Evolutionary conservation across 2,329 filamentous ascomycete genomes (phyloP), one percentile per base, ranked within the genome.

Genomic region (Nemania diffusa): DNA sequence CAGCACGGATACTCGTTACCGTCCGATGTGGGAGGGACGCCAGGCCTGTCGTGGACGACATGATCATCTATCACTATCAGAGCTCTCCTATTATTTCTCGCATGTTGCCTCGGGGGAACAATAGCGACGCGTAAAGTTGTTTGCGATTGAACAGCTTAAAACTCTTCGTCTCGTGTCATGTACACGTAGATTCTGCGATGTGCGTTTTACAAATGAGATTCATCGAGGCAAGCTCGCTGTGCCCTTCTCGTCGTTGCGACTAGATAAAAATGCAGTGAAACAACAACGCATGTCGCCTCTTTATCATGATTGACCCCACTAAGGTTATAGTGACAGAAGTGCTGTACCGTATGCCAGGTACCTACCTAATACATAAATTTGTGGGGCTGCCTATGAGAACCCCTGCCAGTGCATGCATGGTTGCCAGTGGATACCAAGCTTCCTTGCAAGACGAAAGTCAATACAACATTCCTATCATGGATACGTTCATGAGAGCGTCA

Each of bases 1-100:
- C 81, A 64, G 80, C 77, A 68, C 86, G 84, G 72, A 90, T 89
- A 78, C 80, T 88, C 61, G 87, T 83, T 57, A 90, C 84, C 70
- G 83, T 84, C 66, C 87, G 84, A 76, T 90, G 88, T 62, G 87
- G 82, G 64, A 88, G 83, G 57, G 80, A 79, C 42, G 67, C 32
- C 44, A 81, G 76, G 57, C 78, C 81, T 69, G 79, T 71, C 46
- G 75, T 77, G 55, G 83, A 83, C 64, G 84, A 81, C 84, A 86
- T 86, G 51, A 34, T 65, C 57, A 37, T n/a, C n/a, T n/a, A n/a
- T n/a, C n/a, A 64, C 34, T 48, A 57, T 57, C 42, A 24, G 26
- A 24, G 44, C 50, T 29, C 22, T 11, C 44, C 64, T 62, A 42
- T 56, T 55, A 65, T 22, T 50, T 42, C 32, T 64, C 37, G 27